Percentiles rank a stretch among this genome's conserved stretches.
Evolutionary conservation across 345 rosid species (phyloP).

Genomic region (Chamaenerion angustifolium): DNA sequence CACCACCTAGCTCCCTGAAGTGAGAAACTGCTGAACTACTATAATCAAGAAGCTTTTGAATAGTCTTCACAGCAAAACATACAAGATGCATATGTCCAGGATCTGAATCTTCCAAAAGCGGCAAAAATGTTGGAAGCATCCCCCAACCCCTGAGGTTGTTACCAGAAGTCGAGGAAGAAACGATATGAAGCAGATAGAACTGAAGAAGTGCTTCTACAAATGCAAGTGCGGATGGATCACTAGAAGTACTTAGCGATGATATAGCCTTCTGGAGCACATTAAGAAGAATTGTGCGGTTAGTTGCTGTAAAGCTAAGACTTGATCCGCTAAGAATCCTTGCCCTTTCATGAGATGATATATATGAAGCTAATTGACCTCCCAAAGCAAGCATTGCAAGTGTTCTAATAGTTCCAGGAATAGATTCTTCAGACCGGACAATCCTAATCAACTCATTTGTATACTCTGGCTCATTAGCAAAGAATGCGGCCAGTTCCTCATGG

Average conservation of each 20-base stretch:
- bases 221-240: constrained; percentile 73
- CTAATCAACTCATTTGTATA: constrained; percentile 88
- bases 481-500: constrained; percentile 72
- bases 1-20: constrained; percentile 86
- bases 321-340: constrained; percentile 89
- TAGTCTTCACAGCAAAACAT: constrained; percentile 75
- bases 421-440: constrained; percentile 81
- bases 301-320: constrained; percentile 81
- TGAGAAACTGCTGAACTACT: constrained; percentile 81
- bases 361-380: constrained; percentile 90
- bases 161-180: constrained; percentile 89
- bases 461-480: constrained; percentile 92
- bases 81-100: constrained; percentile 82
- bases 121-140: constrained; percentile 89
- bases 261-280: constrained; percentile 95
- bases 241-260: constrained; percentile 58
- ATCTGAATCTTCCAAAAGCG: constrained; percentile 79
- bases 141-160: constrained; percentile 90
- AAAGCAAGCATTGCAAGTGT: constrained; percentile 91
- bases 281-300: constrained; percentile 82
- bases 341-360: constrained; percentile 86
- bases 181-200: constrained; percentile 88
- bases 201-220: constrained; percentile 94
- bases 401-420: constrained; percentile 68
- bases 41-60: constrained; percentile 92